phyloP scores from a whole-genome alignment of 75 land plant species.

The Selaginella tamariscina region DNA sequence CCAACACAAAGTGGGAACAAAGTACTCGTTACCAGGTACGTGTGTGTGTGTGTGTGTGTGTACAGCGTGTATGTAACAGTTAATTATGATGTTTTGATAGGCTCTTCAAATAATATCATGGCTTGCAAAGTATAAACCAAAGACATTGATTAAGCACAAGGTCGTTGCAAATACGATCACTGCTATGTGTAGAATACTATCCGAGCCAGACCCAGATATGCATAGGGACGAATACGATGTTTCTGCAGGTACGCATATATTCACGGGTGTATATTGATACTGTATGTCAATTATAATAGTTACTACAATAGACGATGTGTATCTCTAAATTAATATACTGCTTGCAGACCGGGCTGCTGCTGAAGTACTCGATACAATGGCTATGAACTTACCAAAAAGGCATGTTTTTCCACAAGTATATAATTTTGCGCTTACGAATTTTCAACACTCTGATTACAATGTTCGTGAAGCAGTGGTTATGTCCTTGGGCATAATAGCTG shows the following conservation, averaged over 20 bases:
- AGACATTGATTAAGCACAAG: slow-evolving; percentile 75
- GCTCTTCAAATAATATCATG: slow-evolving; percentile 92
- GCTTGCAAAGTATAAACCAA: slow-evolving; percentile 86
- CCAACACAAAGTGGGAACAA: slow-evolving; percentile 60
- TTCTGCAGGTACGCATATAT: no score
- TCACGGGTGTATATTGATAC: no score
- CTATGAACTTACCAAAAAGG: slow-evolving; percentile 64
- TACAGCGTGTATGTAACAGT: no score
- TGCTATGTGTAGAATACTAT: slow-evolving; percentile 80
- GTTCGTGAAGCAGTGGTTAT: slow-evolving; percentile 81
- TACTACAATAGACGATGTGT: no score
- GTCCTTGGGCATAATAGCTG: slow-evolving; percentile 77
- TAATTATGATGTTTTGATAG: slow-evolving; percentile 26
- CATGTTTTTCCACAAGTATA: slow-evolving; percentile 76
- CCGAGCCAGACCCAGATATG: slow-evolving; percentile 46
- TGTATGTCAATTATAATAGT: no score
- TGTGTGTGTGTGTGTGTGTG: no score
- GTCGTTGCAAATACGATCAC: slow-evolving; percentile 58
- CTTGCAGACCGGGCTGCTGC: slow-evolving; percentile 95
- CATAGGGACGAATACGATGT: slow-evolving; percentile 85
- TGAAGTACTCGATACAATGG: slow-evolving; percentile 98
- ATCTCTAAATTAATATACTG: no score
- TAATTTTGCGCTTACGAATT: slow-evolving; percentile 64
- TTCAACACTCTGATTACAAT: slow-evolving; percentile 47
- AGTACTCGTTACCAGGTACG: slow-evolving; percentile 89